These are phyloP conservation scores for Zychaea mexicana DNA, from an alignment of 371 early-diverging fungal genomes.

Conservation along the genomic window DNA sequence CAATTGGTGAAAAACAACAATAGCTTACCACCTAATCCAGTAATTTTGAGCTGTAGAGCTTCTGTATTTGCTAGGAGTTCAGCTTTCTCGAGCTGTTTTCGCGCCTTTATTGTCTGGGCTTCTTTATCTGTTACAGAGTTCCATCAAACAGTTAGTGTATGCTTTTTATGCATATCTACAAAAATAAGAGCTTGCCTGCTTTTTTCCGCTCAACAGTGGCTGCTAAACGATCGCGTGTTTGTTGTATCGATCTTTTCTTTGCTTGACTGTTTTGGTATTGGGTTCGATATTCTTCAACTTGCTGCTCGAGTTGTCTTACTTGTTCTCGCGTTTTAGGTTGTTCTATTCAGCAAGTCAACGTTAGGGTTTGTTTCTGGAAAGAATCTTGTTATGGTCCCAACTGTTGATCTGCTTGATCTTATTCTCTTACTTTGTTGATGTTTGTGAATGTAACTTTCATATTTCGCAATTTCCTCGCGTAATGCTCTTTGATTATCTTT, in stretches of 20 bases:
- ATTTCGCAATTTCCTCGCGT: background rate
- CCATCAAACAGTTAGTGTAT: background rate
- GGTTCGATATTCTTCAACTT: background rate
- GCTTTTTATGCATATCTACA: too few species aligned
- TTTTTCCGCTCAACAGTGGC: background rate
- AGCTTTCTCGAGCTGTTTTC: background rate
- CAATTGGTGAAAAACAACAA: too few species aligned
- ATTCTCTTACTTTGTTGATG: conserved; percentile 1
- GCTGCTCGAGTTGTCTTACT: background rate
- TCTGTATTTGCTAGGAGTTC: background rate
- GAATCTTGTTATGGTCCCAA: background rate
- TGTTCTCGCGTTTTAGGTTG: background rate
- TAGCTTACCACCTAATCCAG: background rate
- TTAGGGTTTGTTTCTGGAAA: background rate
- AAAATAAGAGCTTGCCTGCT: background rate
- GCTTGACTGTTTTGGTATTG: background rate
- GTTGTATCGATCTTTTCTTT: background rate
- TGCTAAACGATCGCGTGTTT: background rate
- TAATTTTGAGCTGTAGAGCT: background rate
- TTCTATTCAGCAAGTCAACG: background rate
- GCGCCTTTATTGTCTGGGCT: background rate
- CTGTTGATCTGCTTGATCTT: background rate
- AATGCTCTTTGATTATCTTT: background rate
- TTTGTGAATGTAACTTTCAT: background rate
- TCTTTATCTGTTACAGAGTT: background rate